Conservation (phyloP, 2,329 filamentous ascomycete species). For the Torrubiellomyces zombiae region DNA sequence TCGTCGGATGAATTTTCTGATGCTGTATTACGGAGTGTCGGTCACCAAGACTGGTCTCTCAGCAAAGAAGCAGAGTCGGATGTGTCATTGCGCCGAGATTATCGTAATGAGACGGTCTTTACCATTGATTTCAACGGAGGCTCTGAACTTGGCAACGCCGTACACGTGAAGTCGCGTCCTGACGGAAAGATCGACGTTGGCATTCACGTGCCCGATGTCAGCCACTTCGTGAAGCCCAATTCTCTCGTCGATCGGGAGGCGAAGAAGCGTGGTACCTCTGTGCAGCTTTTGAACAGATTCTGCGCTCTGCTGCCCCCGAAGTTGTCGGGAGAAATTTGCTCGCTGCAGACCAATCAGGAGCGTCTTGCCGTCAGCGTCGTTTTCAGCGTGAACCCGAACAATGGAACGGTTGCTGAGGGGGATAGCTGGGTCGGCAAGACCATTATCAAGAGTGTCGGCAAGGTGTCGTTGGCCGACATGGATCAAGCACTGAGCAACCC, state of each 20-base stretch:
- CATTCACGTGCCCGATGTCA: constrained; percentile 85
- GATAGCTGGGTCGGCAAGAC: constrained; percentile 90
- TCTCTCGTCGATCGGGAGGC: constrained; percentile 92
- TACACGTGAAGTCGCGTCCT: constrained; percentile 71
- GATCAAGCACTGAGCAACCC: constrained; percentile 60
- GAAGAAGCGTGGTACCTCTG: constrained; percentile 91
- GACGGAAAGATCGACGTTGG: constrained; percentile 87
- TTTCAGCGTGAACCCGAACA: constrained; percentile 73
- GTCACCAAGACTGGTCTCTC: constrained; percentile 81
- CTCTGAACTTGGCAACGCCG: constrained; percentile 77
- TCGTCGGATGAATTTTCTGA: constrained; percentile 95
- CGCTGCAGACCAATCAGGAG: constrained; percentile 71
- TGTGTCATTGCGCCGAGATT: constrained; percentile 66
- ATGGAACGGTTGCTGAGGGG: constrained; percentile 62
- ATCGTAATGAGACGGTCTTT: constrained; percentile 75
- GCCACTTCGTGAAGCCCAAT: constrained; percentile 93
- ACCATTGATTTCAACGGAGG: constrained; percentile 83
- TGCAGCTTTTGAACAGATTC: constrained; percentile 81
- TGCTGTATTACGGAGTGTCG: constrained; percentile 83
- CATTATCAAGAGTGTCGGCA: constrained; percentile 82
- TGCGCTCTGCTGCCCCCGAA: constrained; percentile 79
- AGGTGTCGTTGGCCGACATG: constrained; percentile 70
- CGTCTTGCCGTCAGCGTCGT: constrained; percentile 84
- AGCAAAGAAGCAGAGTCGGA: constrained; percentile 64
- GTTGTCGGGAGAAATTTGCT: constrained; percentile 75